Conservation (phyloP, 305 asterid genomes). For the Solanum hybrid region DNA sequence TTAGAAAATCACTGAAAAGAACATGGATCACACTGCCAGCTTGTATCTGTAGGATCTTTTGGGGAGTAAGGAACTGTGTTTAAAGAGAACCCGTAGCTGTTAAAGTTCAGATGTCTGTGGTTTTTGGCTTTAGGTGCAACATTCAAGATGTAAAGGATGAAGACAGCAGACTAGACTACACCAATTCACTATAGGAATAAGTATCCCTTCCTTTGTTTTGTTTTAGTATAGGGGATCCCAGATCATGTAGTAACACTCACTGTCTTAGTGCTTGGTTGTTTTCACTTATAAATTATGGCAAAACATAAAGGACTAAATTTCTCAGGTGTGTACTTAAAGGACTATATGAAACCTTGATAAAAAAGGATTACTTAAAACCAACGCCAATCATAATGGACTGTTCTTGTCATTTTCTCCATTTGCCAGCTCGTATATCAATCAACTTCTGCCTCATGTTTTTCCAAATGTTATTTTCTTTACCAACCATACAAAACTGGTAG, state of each 20-base stretch:
- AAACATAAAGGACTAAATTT: not conserved
- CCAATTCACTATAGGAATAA: not conserved
- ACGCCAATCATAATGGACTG: not conserved
- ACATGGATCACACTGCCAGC: not conserved
- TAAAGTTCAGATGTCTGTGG: not conserved
- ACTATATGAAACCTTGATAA: not conserved
- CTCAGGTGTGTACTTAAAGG: not conserved
- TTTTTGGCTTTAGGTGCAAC: not conserved
- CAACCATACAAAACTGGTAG: not conserved
- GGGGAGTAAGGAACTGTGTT: not conserved
- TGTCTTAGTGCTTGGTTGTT: not conserved
- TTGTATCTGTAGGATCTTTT: not conserved
- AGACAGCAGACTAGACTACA: not conserved
- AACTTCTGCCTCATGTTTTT: not conserved
- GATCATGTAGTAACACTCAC: not conserved
- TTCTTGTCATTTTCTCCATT: not conserved
- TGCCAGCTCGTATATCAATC: not conserved
- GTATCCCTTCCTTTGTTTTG: not conserved
- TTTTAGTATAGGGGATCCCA: not conserved
- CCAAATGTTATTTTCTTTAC: not conserved
- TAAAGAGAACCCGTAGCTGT: not conserved
- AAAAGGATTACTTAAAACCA: not conserved
- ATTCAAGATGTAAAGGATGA: not conserved
- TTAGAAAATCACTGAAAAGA: not conserved
- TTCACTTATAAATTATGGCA: not conserved